phyloP scores from a whole-genome alignment of 192 early-diverging fungal genomes.

The Fimicolochytrium jonesii region DNA sequence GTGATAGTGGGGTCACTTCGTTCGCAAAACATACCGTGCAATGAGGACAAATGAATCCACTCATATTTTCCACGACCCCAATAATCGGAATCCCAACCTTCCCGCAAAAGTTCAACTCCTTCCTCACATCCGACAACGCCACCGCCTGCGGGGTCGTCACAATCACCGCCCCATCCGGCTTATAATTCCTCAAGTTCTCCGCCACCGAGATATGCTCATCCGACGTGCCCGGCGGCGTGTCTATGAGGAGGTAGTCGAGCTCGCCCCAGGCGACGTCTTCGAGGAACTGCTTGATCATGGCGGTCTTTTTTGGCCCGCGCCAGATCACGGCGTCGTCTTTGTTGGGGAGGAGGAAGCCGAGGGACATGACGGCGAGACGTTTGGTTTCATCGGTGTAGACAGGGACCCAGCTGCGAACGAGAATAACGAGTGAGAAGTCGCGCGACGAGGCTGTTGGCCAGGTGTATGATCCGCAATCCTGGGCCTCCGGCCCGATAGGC shows the following conservation, averaged over 20 bases:
- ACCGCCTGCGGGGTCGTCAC: slow-evolving; percentile 32
- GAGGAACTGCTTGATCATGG: slow-evolving; percentile 94
- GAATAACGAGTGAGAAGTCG: no score
- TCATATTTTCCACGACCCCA: slow-evolving; percentile 97
- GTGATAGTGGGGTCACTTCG: background rate
- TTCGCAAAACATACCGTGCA: slow-evolving; percentile 52
- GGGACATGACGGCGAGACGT: slow-evolving; percentile 76
- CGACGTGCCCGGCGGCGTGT: slow-evolving; percentile 97
- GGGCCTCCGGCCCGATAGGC: no score
- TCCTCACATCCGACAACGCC: slow-evolving; percentile 78
- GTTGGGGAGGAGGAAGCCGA: slow-evolving; percentile 86
- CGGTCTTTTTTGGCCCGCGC: slow-evolving; percentile 91
- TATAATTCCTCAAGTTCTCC: slow-evolving; percentile 67
- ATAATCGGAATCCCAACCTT: slow-evolving; percentile 86
- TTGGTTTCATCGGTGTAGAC: slow-evolving; percentile 40
- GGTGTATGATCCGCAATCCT: no score
- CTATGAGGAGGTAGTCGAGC: slow-evolving; percentile 89
- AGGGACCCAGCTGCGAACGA: slow-evolving; percentile 43
- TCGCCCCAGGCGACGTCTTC: slow-evolving; percentile 91
- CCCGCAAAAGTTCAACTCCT: slow-evolving; percentile 94
- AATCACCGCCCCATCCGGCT: slow-evolving; percentile 51
- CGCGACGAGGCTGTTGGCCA: no score
- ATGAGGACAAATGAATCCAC: slow-evolving; percentile 90
- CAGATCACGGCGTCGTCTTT: slow-evolving; percentile 91
- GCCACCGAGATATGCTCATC: slow-evolving; percentile 94